Conservation (phyloP, 2,329 filamentous ascomycete species). For the Botrytis pseudocinerea region DNA sequence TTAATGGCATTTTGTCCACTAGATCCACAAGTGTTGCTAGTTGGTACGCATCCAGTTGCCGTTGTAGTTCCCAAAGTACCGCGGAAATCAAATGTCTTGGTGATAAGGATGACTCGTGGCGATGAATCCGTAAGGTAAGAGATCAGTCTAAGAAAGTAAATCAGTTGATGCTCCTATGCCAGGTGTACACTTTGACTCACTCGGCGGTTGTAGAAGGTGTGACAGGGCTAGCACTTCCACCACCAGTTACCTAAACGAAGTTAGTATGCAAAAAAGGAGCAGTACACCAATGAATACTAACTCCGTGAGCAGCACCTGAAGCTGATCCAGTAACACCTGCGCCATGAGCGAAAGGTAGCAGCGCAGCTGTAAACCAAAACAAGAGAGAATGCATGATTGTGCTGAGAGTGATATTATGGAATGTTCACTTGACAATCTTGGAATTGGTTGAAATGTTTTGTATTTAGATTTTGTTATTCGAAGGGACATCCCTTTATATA, state of each 20-base stretch:
- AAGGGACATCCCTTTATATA: not conserved
- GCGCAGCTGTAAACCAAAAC: conserved; percentile 6
- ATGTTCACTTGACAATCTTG: not conserved
- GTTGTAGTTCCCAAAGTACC: conserved; percentile 26
- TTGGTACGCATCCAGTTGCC: conserved; percentile 19
- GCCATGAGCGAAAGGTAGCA: conserved; percentile 13
- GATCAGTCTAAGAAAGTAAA: conserved; percentile 50
- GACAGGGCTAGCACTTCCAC: conserved; percentile 54
- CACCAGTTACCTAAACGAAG: conserved; percentile 49
- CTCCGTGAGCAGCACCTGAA: conserved; percentile 14
- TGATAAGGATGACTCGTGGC: conserved; percentile 58
- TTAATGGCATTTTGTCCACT: conserved; percentile 28
- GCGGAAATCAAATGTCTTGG: conserved; percentile 45
- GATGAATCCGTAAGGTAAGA: conserved; percentile 56
- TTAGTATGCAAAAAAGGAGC: not conserved
- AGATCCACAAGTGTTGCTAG: conserved; percentile 23
- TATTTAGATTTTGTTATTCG: not conserved
- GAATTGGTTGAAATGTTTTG: not conserved
- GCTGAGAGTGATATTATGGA: not conserved
- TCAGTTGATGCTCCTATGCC: not conserved
- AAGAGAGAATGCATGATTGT: conserved; percentile 9
- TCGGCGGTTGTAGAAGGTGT: conserved; percentile 17
- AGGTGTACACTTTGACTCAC: not conserved
- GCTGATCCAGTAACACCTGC: conserved; percentile 19
- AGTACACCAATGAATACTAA: not conserved